These are phyloP conservation scores for Aspergillus amoenus DNA, from an alignment of 2,329 filamentous ascomycete genomes.

Conservation along the genomic window DNA sequence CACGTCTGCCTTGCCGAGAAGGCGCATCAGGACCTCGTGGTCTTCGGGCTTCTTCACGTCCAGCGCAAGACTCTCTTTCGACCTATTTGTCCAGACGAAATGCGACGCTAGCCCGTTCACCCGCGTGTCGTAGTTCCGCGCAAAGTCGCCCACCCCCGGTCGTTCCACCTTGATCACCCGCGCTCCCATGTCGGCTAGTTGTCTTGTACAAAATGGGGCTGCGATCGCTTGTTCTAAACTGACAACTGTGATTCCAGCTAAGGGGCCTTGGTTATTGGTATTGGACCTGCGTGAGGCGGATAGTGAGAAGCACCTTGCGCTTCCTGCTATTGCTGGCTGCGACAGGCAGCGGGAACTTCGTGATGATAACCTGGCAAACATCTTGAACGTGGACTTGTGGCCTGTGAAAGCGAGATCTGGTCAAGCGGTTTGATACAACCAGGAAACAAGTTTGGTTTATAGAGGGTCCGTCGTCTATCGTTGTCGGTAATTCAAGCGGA, in stretches of 20 bases:
- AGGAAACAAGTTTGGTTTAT: background rate
- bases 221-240: conserved; percentile 57
- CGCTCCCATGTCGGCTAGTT: conserved; percentile 55
- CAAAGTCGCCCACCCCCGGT: conserved; percentile 54
- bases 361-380: background rate
- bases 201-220: conserved; percentile 55
- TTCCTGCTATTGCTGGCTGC: background rate
- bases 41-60: conserved; percentile 50
- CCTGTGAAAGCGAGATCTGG: background rate
- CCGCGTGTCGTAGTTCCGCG: conserved; percentile 51
- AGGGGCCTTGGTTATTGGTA: conserved; percentile 19
- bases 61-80: conserved; percentile 54
- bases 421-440: background rate
- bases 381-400: background rate
- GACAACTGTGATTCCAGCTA: conserved; percentile 52
- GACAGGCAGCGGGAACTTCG: background rate
- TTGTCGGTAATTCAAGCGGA: background rate
- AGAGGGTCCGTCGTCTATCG: background rate
- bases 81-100: conserved; percentile 58
- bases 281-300: background rate
- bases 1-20: conserved; percentile 50
- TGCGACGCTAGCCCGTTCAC: conserved; percentile 54
- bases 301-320: background rate
- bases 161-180: conserved; percentile 58
- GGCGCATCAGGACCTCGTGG: conserved; percentile 43